These are phyloP conservation scores for Gyromitra esculenta DNA, from an alignment of 2,329 filamentous ascomycete species.

Conservation along the genomic window DNA sequence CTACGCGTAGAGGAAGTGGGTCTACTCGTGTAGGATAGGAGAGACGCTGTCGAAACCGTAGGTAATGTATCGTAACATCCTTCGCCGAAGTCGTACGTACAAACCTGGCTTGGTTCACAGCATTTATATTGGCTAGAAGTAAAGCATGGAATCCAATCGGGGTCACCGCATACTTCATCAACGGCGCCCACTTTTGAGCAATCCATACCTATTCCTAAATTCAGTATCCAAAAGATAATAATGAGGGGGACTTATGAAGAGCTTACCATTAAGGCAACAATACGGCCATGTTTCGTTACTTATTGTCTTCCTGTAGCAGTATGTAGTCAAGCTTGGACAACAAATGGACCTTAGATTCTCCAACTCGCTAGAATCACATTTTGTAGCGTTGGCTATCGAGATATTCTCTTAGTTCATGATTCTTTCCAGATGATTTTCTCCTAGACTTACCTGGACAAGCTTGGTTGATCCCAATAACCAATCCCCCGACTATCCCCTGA, in stretches of 20 bases:
- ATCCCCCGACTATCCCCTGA: background rate
- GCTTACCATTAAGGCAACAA: conserved; percentile 4
- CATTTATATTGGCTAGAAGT: conserved; percentile 6
- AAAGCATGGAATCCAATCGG: conserved; percentile 11
- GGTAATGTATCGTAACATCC: conserved; percentile 21
- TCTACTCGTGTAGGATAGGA: background rate
- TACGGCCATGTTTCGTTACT: background rate
- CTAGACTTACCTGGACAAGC: conserved; percentile 11
- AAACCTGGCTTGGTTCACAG: conserved; percentile 3
- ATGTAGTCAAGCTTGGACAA: background rate
- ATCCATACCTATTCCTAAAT: conserved; percentile 2
- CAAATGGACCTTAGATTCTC: background rate
- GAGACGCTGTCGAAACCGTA: conserved; percentile 2
- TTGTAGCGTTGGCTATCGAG: conserved; percentile 2
- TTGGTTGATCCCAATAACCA: conserved; percentile 8
- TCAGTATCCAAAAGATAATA: background rate
- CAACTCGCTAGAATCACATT: conserved; percentile 11
- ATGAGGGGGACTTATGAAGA: background rate
- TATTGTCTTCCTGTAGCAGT: background rate
- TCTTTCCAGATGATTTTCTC: background rate
- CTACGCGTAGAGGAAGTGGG: background rate
- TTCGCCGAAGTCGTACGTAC: conserved; percentile 6
- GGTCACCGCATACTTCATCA: conserved; percentile 2
- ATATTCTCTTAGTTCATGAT: background rate
- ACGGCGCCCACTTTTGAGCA: background rate